These are phyloP conservation scores for Leishmania tropica DNA, from an alignment of 208 protist genomes.

Conservation along the genomic window DNA sequence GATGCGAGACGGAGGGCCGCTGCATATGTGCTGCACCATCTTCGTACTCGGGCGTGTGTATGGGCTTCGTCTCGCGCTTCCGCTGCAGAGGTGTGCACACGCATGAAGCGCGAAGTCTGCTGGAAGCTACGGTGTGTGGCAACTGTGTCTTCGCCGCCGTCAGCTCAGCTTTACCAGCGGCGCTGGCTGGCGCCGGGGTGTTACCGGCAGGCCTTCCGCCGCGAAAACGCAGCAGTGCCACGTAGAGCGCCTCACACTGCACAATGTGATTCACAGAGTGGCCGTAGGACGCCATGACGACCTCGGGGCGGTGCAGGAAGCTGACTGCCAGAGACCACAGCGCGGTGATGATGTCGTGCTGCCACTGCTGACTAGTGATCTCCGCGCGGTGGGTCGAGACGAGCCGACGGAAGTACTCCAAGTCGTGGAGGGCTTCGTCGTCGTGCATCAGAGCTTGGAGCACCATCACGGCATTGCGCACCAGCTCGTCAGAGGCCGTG, in stretches of 20 bases:
- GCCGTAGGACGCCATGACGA: conserved; percentile 19
- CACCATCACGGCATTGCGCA: conserved; percentile 18
- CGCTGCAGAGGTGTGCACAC: neutral
- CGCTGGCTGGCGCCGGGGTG: neutral
- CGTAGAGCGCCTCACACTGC: conserved; percentile 33
- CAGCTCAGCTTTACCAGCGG: neutral
- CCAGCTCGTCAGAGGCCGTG: conserved; percentile 16
- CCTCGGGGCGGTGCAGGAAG: conserved; percentile 25
- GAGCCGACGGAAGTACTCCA: conserved; percentile 15
- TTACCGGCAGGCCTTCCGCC: conserved; percentile 21
- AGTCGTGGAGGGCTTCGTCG: conserved; percentile 10
- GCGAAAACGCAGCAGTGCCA: conserved; percentile 32
- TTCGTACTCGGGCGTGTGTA: conserved; percentile 1
- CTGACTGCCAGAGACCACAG: conserved; percentile 30
- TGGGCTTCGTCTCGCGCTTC: neutral
- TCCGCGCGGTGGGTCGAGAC: neutral
- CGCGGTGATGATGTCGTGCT: conserved; percentile 27
- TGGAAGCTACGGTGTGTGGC: neutral
- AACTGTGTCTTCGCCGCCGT: neutral
- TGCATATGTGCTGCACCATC: neutral
- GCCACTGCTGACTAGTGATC: conserved; percentile 22
- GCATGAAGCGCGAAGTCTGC: neutral
- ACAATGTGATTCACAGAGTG: conserved; percentile 25
- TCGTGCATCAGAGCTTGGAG: conserved; percentile 23
- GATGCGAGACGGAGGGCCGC: neutral